Evolutionary conservation across 176 grass and related monocot species (phyloP).

Genomic region (Aegilops sharonensis): DNA sequence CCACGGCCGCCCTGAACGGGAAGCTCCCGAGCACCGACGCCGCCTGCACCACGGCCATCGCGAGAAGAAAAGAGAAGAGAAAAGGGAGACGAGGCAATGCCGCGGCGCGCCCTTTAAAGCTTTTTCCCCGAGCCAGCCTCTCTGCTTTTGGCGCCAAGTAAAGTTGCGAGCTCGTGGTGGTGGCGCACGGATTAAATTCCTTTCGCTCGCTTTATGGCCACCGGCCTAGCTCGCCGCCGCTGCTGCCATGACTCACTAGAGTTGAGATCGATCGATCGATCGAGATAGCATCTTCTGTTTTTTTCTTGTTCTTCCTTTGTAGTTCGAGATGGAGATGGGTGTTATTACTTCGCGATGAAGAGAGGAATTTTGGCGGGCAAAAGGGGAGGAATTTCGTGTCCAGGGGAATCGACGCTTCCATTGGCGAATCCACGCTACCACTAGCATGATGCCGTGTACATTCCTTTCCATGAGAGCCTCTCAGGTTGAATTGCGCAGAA

Average conservation of each 20-base stretch:
- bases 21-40: constrained; percentile 52
- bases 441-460: constrained; percentile 8
- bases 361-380: constrained; percentile 43
- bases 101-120: neutral
- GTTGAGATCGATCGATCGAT: constrained; percentile 7
- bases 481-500: neutral
- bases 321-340: constrained; percentile 7
- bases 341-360: constrained; percentile 49
- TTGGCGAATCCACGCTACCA: neutral
- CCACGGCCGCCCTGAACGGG: constrained; percentile 55
- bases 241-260: neutral
- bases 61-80: neutral
- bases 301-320: neutral
- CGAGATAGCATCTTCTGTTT: constrained; percentile 7
- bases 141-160: constrained; percentile 16
- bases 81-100: constrained; percentile 12
- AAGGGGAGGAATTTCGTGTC: constrained; percentile 1
- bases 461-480: neutral
- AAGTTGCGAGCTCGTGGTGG: constrained; percentile 19
- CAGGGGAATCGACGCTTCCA: neutral
- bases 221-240: neutral
- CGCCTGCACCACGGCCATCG: constrained; percentile 52
- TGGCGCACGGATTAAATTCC: constrained; percentile 20
- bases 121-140: neutral
- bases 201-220: constrained; percentile 26